Evolutionary conservation across 345 rosid species (phyloP).

Genomic region (Sapria himalayana): DNA sequence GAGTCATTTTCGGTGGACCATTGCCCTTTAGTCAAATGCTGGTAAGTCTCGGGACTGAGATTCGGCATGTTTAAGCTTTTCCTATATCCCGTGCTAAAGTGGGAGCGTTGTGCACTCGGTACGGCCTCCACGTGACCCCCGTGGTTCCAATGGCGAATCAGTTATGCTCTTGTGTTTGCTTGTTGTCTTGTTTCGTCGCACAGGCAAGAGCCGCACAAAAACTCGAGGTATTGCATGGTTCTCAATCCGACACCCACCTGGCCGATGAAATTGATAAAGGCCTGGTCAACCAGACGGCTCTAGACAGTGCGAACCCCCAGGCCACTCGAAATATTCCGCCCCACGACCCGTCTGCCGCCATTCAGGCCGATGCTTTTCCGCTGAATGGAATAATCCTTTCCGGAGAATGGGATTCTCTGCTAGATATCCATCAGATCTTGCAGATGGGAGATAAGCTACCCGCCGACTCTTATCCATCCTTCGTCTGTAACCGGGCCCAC

Average conservation of each 20-base stretch:
- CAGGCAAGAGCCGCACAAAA: too few species aligned
- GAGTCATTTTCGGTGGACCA: too few species aligned
- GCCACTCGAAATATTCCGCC: conserved; percentile 57
- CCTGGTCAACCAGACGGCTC: conserved; percentile 33
- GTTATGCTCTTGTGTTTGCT: too few species aligned
- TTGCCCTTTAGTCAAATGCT: too few species aligned
- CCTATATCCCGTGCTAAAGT: too few species aligned
- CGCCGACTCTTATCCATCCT: conserved; percentile 28
- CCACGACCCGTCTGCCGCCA: conserved; percentile 28
- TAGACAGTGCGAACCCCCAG: conserved; percentile 20
- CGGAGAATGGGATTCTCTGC: conserved; percentile 50
- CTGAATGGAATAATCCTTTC: conserved; percentile 40
- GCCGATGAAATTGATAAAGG: conserved; percentile 23
- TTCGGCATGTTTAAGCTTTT: too few species aligned
- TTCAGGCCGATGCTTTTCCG: conserved; percentile 53
- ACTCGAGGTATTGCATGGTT: too few species aligned
- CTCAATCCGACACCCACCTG: conserved; percentile 23
- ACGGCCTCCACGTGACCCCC: too few species aligned
- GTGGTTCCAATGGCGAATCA: too few species aligned
- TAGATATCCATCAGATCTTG: conserved; percentile 28
- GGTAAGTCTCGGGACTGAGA: too few species aligned
- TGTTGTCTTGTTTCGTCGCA: too few species aligned
- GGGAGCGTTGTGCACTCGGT: too few species aligned
- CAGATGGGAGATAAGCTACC: conserved; percentile 13
- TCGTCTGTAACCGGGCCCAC: conserved; percentile 48